These are phyloP conservation scores for Blumeriella jaapii DNA, from an alignment of 2,329 filamentous ascomycete genomes.

Conservation along the genomic window DNA sequence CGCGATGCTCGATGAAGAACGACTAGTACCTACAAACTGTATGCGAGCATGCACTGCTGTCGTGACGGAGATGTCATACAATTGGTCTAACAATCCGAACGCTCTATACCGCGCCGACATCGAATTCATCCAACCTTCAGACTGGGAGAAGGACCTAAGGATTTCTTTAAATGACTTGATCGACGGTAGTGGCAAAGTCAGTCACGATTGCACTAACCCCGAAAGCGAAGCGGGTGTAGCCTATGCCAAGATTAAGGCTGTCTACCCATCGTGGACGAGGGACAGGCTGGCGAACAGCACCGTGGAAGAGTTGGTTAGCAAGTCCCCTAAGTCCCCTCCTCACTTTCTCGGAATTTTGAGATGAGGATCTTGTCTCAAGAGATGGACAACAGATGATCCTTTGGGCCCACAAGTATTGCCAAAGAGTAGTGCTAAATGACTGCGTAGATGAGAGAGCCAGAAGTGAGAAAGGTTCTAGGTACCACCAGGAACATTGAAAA, in stretches of 20 bases:
- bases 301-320: constrained; percentile 3
- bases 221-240: constrained; percentile 24
- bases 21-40: constrained; percentile 35
- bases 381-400: too few relatives aligned
- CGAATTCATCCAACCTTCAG: constrained; percentile 32
- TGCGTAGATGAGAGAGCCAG: constrained; percentile 1
- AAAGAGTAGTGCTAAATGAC: too few relatives aligned
- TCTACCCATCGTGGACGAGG: constrained; percentile 30
- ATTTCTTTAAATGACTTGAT: constrained; percentile 30
- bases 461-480: constrained; percentile 7
- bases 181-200: constrained; percentile 26
- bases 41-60: constrained; percentile 38
- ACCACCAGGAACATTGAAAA: constrained; percentile 12
- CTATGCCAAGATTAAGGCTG: constrained; percentile 33
- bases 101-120: constrained; percentile 32
- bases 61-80: constrained; percentile 35
- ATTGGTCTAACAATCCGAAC: constrained; percentile 26
- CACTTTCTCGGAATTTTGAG: too few relatives aligned
- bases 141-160: constrained; percentile 33
- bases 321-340: too few relatives aligned
- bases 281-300: constrained; percentile 26
- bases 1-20: constrained; percentile 33
- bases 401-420: too few relatives aligned
- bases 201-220: constrained; percentile 25
- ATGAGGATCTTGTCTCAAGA: too few relatives aligned